phyloP scores from a whole-genome alignment of 1,284 basidiomycete species.

The Moesziomyces sp. region DNA sequence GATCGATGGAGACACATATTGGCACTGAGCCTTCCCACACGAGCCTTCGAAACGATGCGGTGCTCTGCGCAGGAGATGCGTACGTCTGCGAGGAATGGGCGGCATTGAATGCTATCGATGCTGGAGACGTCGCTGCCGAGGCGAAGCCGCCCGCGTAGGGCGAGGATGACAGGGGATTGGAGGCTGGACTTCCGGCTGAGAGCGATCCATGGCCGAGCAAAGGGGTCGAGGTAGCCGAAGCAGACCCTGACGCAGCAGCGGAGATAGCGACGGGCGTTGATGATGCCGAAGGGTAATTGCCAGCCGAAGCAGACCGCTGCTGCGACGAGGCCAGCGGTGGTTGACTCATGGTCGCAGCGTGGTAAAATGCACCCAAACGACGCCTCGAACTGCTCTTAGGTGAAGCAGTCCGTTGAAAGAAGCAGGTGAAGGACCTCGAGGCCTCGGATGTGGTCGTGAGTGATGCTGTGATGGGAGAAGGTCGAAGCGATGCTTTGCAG shows the following conservation, averaged over 20 bases:
- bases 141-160: constrained; percentile 9
- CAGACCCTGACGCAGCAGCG: constrained; percentile 6
- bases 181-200: constrained; percentile 11
- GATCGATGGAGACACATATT: constrained; percentile 46
- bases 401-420: too few species aligned
- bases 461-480: background rate
- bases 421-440: too few species aligned
- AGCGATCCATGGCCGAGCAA: constrained; percentile 18
- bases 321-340: constrained; percentile 30
- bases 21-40: constrained; percentile 57
- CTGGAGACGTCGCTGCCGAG: constrained; percentile 14
- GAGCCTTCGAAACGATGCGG: constrained; percentile 34
- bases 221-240: constrained; percentile 21
- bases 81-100: background rate
- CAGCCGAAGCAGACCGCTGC: constrained; percentile 34
- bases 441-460: background rate
- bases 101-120: constrained; percentile 9
- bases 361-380: background rate
- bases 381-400: background rate
- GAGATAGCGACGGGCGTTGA: constrained; percentile 10
- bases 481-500: too few species aligned
- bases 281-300: constrained; percentile 28
- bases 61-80: constrained; percentile 8
- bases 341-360: constrained; percentile 18
- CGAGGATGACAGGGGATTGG: constrained; percentile 15